phyloP scores from a whole-genome alignment of 495 filamentous ascomycete species.

The Pseudomonodictys pantanalensis region DNA sequence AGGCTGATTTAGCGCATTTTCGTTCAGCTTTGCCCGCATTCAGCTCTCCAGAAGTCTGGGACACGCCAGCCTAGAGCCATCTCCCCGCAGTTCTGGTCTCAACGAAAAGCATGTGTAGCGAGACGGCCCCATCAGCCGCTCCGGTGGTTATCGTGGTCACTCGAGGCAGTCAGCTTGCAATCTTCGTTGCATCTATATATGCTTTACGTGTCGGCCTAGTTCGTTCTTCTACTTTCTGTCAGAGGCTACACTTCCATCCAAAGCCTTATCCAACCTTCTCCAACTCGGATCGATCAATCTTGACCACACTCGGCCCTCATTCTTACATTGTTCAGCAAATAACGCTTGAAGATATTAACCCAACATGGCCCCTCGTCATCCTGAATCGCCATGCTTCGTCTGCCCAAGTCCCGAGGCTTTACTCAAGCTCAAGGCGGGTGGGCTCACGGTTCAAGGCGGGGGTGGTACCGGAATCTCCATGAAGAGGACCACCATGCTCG shows the following conservation, averaged over 20 bases:
- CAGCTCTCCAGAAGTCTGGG: neutral
- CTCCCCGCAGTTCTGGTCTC: neutral
- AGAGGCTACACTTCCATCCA: neutral
- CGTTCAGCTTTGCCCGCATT: neutral
- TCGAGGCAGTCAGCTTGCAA: neutral
- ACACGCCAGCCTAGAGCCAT: neutral
- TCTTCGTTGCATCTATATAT: neutral
- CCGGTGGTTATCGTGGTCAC: neutral
- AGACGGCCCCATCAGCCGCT: neutral
- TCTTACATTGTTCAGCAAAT: too few species aligned
- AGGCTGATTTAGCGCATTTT: neutral
- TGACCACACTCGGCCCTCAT: neutral
- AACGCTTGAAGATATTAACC: neutral
- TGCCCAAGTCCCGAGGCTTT: neutral
- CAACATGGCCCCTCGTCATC: neutral
- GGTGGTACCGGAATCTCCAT: neutral
- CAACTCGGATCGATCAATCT: neutral
- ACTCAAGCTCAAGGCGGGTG: neutral
- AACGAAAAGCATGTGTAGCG: neutral
- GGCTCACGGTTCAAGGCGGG: neutral
- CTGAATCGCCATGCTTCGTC: neutral
- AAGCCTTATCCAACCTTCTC: neutral
- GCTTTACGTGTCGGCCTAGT: neutral
- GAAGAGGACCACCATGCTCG: neutral
- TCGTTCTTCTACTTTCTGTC: neutral